Evolutionary conservation across 495 filamentous ascomycete genomes (phyloP), one percentile per base, ranked within the genome.

Genomic region (Neurospora sp.): DNA sequence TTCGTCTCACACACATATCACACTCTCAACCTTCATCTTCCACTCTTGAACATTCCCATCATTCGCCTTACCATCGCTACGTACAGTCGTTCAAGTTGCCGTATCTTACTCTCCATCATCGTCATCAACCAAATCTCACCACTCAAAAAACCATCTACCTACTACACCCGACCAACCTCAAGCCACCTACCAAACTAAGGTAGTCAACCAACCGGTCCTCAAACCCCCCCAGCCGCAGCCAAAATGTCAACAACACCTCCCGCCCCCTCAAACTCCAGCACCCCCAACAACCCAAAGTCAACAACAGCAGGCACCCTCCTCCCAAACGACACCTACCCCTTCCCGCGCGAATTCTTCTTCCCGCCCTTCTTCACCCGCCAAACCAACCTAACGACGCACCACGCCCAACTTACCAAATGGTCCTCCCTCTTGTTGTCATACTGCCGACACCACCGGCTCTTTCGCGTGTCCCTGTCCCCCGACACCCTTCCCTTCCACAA

Each of bases 381-480:
- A 85, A 89, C 91, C 65, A 94, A 94, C 85, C 85, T 84, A 75
- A 83, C 85, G 39, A 97, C 93, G 12, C 91, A 88, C 77, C 86
- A 88, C 80, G 86, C 89, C 31, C 96, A 98, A 80, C 89, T 94
- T 70, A 81, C 86, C 41, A 92, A 91, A 83, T 99, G 96, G 96
- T 90, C 91, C 48, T 78, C 88, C n/a, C 88, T 97, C 20, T 89
- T 99, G 77, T 93, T 91, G 72, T 76, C 90, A 76, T 99, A 96
- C 90, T 94, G 92, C 80, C 88, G 89, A 0, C 86, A 91, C 79
- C 88, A 95, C 82, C 89, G 86, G 48, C 78, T 92, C 76, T 96
- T 88, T 85, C 87, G 88, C 39, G 86, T 98, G 39, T 84, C 89
- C 4, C 83, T 96, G 14, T 81, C 87, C 46, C 84, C 92, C 22